Base-by-base conservation (phyloP, 371 early-diverging fungal genomes). In the Mortierella sp. region DNA sequence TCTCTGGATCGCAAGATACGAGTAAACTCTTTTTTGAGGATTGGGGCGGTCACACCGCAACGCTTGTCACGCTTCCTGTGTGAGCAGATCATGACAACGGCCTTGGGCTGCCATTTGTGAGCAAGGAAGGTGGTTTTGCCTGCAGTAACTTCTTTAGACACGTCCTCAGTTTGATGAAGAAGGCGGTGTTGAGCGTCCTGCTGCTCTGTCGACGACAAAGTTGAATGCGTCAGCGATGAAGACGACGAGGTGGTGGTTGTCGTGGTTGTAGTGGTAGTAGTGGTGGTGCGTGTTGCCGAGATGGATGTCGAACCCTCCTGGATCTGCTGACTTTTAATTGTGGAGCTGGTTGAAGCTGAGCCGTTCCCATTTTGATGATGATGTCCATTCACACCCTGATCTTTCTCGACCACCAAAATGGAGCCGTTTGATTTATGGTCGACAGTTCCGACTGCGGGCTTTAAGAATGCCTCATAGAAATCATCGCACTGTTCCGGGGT, bases 11-110 rank as follows among this genome's bases (percentile, higher is more conserved):
- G 81, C 45, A 91, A 68, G 24, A 89, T 86, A 16, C 87, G 84
- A 26, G 88, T 86, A 75, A 95, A 93, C 75, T 94, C 93, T 16
- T 90, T 84, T 16, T 88, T 84, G 45, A 95, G 84, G 62, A 94
- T 84, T 2, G 94, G 93, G 0, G 93, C 96, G 0, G 93, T 89
- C 18, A 93, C 87, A 35, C 94, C 94, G 75, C 96, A 95, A 2
- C 94, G 89, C 84, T 94, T 94, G 76, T 95, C 96, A 55, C 96
- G 87, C 64, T 89, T 89, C 66, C 88, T 87, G 83, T 95, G 96
- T 10, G 93, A 92, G 77, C 96, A 95, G 35, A 95, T 92, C 72
- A 95, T 81, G 10, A 95, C 85, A 67, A 88, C 68, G 14, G 87
- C 87, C 51, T 78, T 78, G 62, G 87, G 86, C 1, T 84, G 83